phyloP scores from a whole-genome alignment of 441 rosid genomes.

The Erodium texanum region DNA sequence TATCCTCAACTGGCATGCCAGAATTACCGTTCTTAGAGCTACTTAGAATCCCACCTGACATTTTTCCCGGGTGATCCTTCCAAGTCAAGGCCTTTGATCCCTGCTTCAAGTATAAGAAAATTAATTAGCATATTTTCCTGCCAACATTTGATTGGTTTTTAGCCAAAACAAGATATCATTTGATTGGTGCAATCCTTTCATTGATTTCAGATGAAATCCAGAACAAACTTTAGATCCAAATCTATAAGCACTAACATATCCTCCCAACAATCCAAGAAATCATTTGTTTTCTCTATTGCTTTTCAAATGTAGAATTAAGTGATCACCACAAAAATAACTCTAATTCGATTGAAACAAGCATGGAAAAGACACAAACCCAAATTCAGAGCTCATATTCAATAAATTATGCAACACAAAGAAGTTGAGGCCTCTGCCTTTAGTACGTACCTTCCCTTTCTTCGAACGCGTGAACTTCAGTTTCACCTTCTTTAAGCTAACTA shows the following conservation, averaged over 20 bases:
- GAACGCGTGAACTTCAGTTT: constrained; percentile 27
- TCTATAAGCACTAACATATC: background rate
- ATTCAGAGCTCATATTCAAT: background rate
- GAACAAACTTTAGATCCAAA: background rate
- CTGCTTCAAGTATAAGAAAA: constrained; percentile 24
- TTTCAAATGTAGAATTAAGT: background rate
- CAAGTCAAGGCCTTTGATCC: constrained; percentile 52
- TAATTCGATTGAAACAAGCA: background rate
- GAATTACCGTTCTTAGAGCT: constrained; percentile 23
- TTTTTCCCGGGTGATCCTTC: constrained; percentile 33
- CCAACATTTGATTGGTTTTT: background rate
- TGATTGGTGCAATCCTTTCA: background rate
- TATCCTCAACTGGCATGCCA: constrained; percentile 47
- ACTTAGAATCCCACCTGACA: constrained; percentile 17
- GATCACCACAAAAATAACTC: background rate
- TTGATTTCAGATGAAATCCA: background rate
- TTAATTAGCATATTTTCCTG: background rate
- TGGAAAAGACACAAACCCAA: background rate
- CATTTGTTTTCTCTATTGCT: background rate
- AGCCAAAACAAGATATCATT: background rate
- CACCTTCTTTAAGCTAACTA: constrained; percentile 48
- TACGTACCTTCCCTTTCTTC: constrained; percentile 46
- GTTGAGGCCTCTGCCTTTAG: too few relatives aligned
- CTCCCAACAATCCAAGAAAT: background rate
- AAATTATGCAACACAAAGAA: background rate